A percentile compares a stretch with the other conserved stretches of the same genome.
These are phyloP conservation scores for Fusarium praegraminearum DNA, from an alignment of 2,329 filamentous ascomycete species.

Conservation along the genomic window DNA sequence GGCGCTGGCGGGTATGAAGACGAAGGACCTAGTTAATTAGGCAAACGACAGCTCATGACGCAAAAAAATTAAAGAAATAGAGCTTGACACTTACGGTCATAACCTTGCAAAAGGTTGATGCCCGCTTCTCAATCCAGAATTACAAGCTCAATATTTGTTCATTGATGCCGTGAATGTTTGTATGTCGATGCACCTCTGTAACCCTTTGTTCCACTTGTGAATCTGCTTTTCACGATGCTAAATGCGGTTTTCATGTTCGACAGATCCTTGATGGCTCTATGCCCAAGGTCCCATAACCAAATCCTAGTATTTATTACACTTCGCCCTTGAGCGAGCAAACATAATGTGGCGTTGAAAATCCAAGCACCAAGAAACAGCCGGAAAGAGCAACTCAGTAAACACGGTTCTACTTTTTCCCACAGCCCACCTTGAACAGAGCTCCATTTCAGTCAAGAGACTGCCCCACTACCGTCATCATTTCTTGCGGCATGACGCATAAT, in stretches of 20 bases:
- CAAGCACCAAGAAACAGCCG: background rate
- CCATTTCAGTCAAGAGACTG: background rate
- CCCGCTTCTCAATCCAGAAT: slow-evolving; percentile 30
- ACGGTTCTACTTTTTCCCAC: slow-evolving; percentile 8
- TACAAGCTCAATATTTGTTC: slow-evolving; percentile 27
- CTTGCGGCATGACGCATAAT: slow-evolving; percentile 41
- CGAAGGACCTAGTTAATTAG: slow-evolving; percentile 40
- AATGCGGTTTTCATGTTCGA: background rate
- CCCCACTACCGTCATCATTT: slow-evolving; percentile 45
- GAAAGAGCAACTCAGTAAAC: background rate
- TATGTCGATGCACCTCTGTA: background rate
- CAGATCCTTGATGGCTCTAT: background rate
- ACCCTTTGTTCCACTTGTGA: background rate
- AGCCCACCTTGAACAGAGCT: slow-evolving; percentile 6
- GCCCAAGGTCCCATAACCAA: background rate
- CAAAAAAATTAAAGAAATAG: slow-evolving; percentile 33
- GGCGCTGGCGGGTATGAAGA: slow-evolving; percentile 38
- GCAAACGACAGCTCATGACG: slow-evolving; percentile 35
- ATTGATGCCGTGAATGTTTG: background rate
- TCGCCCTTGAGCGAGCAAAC: background rate
- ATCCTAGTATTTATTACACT: background rate
- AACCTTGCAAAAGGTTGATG: background rate
- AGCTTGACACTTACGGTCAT: slow-evolving; percentile 30
- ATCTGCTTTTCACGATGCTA: too few species aligned
- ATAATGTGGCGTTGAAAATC: background rate